Percentiles rank a stretch among this genome's conserved stretches.
These are phyloP conservation scores for Fusarium clavum DNA, from an alignment of 2,329 filamentous ascomycete genomes.

Conservation along the genomic window DNA sequence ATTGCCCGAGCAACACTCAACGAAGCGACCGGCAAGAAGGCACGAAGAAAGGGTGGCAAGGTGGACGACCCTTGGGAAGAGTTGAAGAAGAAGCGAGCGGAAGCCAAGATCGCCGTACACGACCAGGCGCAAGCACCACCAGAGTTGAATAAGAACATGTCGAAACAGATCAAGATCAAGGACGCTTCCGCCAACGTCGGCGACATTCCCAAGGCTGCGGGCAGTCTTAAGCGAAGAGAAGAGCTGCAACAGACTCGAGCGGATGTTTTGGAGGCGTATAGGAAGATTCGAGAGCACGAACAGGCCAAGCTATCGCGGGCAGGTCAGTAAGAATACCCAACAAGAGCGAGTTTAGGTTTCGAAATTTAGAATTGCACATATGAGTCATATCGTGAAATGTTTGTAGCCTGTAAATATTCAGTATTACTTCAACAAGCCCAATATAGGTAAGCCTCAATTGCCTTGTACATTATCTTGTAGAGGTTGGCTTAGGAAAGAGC, in stretches of 20 bases:
- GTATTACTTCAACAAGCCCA: neutral
- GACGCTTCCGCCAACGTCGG: conserved; percentile 52
- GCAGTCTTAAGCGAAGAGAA: conserved; percentile 55
- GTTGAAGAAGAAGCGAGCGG: conserved; percentile 74
- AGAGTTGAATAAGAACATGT: conserved; percentile 66
- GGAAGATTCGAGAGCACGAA: conserved; percentile 54
- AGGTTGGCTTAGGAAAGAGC: neutral
- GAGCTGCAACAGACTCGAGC: conserved; percentile 52
- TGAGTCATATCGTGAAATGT: neutral
- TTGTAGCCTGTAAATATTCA: neutral
- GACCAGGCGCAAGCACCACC: conserved; percentile 82
- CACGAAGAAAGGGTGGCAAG: conserved; percentile 60
- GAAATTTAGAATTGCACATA: neutral
- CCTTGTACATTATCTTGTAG: neutral
- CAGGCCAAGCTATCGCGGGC: conserved; percentile 49
- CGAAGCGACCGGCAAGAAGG: conserved; percentile 51
- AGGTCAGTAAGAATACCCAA: conserved; percentile 15
- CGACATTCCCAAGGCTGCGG: conserved; percentile 54
- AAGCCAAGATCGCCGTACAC: conserved; percentile 62
- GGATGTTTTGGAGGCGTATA: conserved; percentile 54
- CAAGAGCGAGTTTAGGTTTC: conserved; percentile 7
- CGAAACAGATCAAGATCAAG: conserved; percentile 51
- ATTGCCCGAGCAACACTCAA: conserved; percentile 58
- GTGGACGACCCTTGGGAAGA: conserved; percentile 83
- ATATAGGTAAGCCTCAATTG: neutral